Evolutionary conservation across 257 asterid species (phyloP), one percentile per base, ranked within the genome.

Genomic region (Solanum peruvianum): DNA sequence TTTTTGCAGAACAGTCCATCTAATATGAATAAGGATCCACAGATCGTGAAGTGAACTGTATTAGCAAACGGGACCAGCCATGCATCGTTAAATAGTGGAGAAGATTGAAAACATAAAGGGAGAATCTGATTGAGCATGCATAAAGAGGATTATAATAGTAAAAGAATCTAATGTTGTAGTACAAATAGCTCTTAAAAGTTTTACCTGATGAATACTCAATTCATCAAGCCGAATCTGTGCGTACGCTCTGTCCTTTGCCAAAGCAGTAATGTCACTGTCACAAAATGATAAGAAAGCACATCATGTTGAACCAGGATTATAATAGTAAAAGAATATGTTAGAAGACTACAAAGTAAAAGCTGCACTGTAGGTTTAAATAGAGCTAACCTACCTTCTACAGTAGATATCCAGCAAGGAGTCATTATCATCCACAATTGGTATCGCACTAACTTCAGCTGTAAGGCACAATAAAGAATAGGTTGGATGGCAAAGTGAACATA

Each of bases 361-460:
- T 49, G 29, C 85, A 47, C 27, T 9, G 42, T 47, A 80, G 69
- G 29, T 47, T 80, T 60, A 49, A 67, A 49, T 81, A 10, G 85
- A 81, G 31, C 67, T 29, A 87, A 58, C 56, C 56, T 90, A 93
- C 98, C 98, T 94, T 87, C 98, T 93, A 87, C 92, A 91, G 88
- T 94, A 94, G 33, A 94, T 89, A 90, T 94, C 98, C 91, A 92
- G 93, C 91, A 94, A 89, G 49, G 98, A 93, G 78, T 94, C 96
- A 86, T 91, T 92, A 75, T 93, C 97, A 88, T 94, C 97, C 90
- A 94, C 97, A 75, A 94, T 91, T 33, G 97, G 97, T 87, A 94
- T 88, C 83, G 97, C 91, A 89, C 97, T 93, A 86, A 94, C 96
- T 86, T 91, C 95, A 86, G 95, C 97, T 94, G 93, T 87, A 80